phyloP scores from a whole-genome alignment of 345 rosid species.

The Trapa incisa region DNA sequence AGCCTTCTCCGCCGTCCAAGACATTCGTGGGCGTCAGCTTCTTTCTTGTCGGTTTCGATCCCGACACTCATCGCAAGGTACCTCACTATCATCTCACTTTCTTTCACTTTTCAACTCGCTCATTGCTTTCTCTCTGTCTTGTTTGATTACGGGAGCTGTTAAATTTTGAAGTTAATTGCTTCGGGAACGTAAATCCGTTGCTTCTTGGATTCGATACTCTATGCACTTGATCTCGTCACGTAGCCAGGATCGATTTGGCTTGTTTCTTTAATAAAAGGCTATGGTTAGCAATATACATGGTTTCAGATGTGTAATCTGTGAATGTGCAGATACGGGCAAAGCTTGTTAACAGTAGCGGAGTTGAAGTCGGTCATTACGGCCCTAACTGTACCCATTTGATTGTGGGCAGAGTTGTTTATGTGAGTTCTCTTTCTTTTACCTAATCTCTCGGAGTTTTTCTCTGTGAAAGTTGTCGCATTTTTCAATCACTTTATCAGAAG shows the following conservation, averaged over 20 bases:
- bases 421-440: conserved; percentile 16
- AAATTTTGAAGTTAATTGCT: background rate
- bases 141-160: background rate
- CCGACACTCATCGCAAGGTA: conserved; percentile 30
- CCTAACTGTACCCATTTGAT: conserved; percentile 55
- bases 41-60: conserved; percentile 53
- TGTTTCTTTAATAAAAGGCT: background rate
- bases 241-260: background rate
- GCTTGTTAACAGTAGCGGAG: conserved; percentile 63
- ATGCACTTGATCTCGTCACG: background rate
- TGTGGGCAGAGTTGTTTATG: conserved; percentile 57
- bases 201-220: background rate
- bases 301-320: background rate
- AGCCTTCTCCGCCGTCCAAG: conserved; percentile 21
- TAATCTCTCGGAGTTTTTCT: background rate
- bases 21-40: conserved; percentile 56
- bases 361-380: conserved; percentile 36
- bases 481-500: background rate
- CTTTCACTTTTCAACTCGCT: background rate
- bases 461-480: background rate
- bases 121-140: background rate
- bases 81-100: background rate
- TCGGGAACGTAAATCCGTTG: background rate
- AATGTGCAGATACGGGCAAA: conserved; percentile 44
- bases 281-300: background rate